Evolutionary conservation across 164 flowering plant genomes (phyloP), one percentile per base, ranked within the genome.

Genomic region (Nymphaea thermarum): DNA sequence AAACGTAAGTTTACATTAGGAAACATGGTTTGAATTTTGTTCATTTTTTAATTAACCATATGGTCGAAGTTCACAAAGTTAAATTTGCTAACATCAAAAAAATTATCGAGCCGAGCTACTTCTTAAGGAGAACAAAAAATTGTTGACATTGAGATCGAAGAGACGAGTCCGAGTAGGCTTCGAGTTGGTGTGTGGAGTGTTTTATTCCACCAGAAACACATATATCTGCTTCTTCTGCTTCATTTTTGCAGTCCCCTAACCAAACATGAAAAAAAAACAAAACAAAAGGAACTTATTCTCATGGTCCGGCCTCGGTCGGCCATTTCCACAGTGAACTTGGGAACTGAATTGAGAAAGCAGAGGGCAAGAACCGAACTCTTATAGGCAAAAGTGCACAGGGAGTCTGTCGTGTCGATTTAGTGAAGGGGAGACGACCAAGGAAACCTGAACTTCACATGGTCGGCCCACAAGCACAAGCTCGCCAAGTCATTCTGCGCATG

Each of bases 241-340:
- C 87, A 77, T 93, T 92, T 73, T 87, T 82, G 82, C 97, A 93
- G 69, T 93, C 97, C 80, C 97, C 98, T 93, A 78, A 44, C 71
- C 3, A 59, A 4, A 18, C 44, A 43, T 16, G 5, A 61, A 4
- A 55, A 44, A 2, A 10, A 51, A 51, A 14, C n/a, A 7, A 51
- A 2, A 51, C 12, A 10, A 10, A 51, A 8, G 8, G 14, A 15
- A 8, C 14, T 51, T 51, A 51, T 51, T 8, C 14, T 5, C 57
- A 51, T 51, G 57, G 36, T 25, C 36, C 57, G 14, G 57, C 0
- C 8, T 51, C 12, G 12, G 5, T 51, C 57, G 14, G 12, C 4
- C 8, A 51, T 8, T 15, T 51, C 57, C 57, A 51, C 8, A 51
- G 7, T 51, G 57, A 51, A 51, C 57, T 51, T 51, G 57, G 57